Base-by-base conservation (phyloP, 2,329 filamentous ascomycete species). In the Ophiosphaerella narmari region DNA sequence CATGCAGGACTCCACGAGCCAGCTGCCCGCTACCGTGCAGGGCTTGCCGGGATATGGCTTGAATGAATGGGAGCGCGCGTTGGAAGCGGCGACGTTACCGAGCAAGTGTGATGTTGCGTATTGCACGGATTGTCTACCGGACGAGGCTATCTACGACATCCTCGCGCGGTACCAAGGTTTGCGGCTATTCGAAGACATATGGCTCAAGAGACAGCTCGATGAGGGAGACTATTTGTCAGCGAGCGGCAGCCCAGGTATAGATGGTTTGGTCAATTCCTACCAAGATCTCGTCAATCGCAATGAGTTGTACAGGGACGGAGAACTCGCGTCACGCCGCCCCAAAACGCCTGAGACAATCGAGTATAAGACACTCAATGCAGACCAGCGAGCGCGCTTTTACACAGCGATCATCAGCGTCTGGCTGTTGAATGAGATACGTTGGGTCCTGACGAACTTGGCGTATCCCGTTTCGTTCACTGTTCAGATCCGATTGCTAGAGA, bases 121-220 rank as follows among this genome's bases (percentile, higher is more conserved):
- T 21, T 54, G 39, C 36, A 13, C 24, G 13, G 8, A 32, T 7
- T 59, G 48, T 23, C 44, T 60, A n/a, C 50, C 58, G 9, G 52
- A 66, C 18, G 24, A 39, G 6, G 23, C 39, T 7, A 41, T 67
- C 9, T 51, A 57, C 35, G 63, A 66, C 2, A 59, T 67, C 11
- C 21, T 68, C 9, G 55, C 62, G 29, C 52, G 63, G 5, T 70
- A 63, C 37, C 59, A 68, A 46, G 60, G 63, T 2, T 32, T 68
- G 11, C 54, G 55, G 11, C 35, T 59, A 2, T 31, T 68, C 11
- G 59, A 66, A 46, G 36, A 58, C 23, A 23, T 61, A 8, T 68
- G 63, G 57, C 51, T 67, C 33, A 35, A 41, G 21, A 51, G 57
- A 32, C 52, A 63, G 35, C 46, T 65, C 3, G 41, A 43, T 29